A percentile compares a stretch with the other conserved stretches of the same genome.
phyloP scores from a whole-genome alignment of 257 asterid genomes.

The Solanum chiquidenum region DNA sequence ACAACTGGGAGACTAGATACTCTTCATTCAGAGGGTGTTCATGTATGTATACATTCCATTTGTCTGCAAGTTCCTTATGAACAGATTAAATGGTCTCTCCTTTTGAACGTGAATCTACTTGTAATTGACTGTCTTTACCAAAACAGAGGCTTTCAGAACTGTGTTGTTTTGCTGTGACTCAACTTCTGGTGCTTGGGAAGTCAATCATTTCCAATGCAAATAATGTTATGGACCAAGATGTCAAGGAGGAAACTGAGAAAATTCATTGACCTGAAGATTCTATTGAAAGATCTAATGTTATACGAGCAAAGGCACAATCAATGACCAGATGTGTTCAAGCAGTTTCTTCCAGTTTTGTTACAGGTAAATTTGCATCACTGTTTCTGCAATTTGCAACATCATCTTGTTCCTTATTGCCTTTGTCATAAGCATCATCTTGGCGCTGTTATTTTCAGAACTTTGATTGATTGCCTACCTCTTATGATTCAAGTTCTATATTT shows the following conservation, averaged over 20 bases:
- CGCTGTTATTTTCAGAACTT: neutral
- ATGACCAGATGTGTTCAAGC: constrained; percentile 65
- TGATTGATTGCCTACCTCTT: neutral
- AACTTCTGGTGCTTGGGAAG: constrained; percentile 73
- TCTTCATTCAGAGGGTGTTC: constrained; percentile 98
- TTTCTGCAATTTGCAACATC: neutral
- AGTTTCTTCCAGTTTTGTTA: constrained; percentile 58
- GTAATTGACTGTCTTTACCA: constrained; percentile 2
- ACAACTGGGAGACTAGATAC: constrained; percentile 82
- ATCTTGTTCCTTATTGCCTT: neutral
- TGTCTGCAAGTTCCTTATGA: neutral
- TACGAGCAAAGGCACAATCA: constrained; percentile 49
- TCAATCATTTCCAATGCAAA: constrained; percentile 53
- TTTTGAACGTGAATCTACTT: neutral
- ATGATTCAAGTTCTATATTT: neutral
- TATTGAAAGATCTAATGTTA: constrained; percentile 66
- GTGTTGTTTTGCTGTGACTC: constrained; percentile 86
- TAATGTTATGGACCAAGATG: constrained; percentile 41
- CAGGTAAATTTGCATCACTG: constrained; percentile 38
- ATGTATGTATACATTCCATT: constrained; percentile 40
- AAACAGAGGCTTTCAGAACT: constrained; percentile 87
- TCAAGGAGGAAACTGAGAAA: constrained; percentile 46
- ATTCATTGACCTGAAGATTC: constrained; percentile 86
- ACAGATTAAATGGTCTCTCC: neutral
- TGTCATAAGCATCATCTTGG: neutral